Evolutionary conservation across 768 basidiomycete species (phyloP).

Genomic region (Paxillus rubicundulus): DNA sequence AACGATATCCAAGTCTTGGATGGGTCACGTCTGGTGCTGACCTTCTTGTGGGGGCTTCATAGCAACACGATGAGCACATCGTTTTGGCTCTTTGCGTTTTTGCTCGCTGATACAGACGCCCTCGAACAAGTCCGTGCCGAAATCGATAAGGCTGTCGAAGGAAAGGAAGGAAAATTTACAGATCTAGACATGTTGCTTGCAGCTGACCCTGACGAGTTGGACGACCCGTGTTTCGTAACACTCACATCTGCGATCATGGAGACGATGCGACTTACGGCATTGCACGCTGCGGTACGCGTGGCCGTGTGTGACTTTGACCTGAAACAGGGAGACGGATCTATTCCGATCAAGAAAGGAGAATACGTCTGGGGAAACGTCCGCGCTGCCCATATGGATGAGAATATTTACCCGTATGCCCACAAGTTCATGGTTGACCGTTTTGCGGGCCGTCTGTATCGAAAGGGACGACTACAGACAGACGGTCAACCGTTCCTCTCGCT

Average conservation of each 20-base stretch:
- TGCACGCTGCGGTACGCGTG: conserved; percentile 17
- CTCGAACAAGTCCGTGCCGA: conserved; percentile 46
- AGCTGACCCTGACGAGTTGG: conserved; percentile 12
- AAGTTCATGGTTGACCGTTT: conserved; percentile 21
- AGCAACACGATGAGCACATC: conserved; percentile 21
- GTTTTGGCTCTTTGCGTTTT: conserved; percentile 19
- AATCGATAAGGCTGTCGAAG: conserved; percentile 34
- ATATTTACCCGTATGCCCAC: conserved; percentile 9
- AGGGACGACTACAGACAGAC: conserved; percentile 12
- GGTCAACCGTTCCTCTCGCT: conserved; percentile 13
- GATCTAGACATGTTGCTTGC: conserved; percentile 12
- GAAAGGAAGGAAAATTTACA: conserved; percentile 1
- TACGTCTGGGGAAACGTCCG: conserved; percentile 17
- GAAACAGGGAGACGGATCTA: conserved; percentile 1
- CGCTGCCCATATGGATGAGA: conserved; percentile 18
- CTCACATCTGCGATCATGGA: conserved; percentile 28
- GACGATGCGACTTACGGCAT: conserved; percentile 19
- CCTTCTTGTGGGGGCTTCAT: conserved; percentile 21
- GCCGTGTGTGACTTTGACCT: conserved; percentile 19
- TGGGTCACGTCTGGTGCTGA: conserved; percentile 17
- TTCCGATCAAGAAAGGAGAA: conserved; percentile 22
- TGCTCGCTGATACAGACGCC: conserved; percentile 43
- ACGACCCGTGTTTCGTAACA: conserved; percentile 16
- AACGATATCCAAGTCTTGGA: conserved; percentile 16
- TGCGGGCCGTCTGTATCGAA: conserved; percentile 10